Conservation (phyloP, 176 grass and related monocot genomes). For the Guadua angustifolia region DNA sequence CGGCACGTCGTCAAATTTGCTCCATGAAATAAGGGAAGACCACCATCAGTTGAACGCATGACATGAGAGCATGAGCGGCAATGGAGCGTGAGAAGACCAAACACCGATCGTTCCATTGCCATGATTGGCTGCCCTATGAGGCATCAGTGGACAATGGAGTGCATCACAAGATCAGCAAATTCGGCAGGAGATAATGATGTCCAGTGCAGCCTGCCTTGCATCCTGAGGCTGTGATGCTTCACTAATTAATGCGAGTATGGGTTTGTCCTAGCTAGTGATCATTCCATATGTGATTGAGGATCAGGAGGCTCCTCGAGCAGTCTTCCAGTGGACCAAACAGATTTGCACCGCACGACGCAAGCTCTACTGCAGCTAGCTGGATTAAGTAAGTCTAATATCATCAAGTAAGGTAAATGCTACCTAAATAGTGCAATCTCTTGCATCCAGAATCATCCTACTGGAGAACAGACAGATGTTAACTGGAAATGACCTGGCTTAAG, state of each 20-base stretch:
- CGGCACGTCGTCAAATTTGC: neutral
- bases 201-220: neutral
- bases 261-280: neutral
- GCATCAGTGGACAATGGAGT: neutral
- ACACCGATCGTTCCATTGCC: neutral
- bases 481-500: neutral
- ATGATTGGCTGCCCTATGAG: neutral
- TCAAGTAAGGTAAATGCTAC: neutral
- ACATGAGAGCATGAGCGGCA: neutral
- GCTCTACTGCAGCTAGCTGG: neutral
- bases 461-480: neutral
- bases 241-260: neutral
- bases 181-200: slow-evolving; percentile 35
- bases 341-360: neutral
- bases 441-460: too few relatives aligned
- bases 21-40: neutral
- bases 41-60: neutral
- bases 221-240: neutral
- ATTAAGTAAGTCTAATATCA: neutral
- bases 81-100: neutral
- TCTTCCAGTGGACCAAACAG: neutral
- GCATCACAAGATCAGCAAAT: slow-evolving; percentile 24
- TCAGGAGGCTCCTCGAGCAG: neutral
- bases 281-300: neutral
- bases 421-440: too few relatives aligned